Evolutionary conservation across 2,329 filamentous ascomycete species (phyloP), one percentile per base, ranked within the genome.

Genomic region (Calonectria pteridis): DNA sequence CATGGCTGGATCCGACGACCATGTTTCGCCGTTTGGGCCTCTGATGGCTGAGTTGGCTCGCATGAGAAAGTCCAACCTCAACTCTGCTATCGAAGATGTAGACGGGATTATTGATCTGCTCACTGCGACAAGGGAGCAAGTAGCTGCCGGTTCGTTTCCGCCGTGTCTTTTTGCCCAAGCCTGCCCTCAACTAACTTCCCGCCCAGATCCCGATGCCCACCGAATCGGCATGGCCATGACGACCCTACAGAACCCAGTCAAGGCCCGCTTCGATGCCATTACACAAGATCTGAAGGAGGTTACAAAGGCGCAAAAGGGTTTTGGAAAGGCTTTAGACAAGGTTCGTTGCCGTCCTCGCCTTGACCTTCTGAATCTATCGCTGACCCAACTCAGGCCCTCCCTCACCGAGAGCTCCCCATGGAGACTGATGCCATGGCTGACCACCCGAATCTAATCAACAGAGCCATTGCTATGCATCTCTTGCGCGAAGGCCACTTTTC

Each of bases 401-500:
- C 87, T 6, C 80, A 84, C 13, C 91, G 92, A 18, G 87, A 94
- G 18, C 91, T 96, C 0, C 94, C 93, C 18, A 94, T 92, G 80
- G 94, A 96, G 72, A 93, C 95, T 80, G 95, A 98, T 84, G 93
- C 93, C 40, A 92, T 98, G 84, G 92, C 91, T 1, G 90, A 93
- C 26, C 92, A 97, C 77, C 90, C 94, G 5, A 88, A 90, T 20
- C 89, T 98, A 16, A 95, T 98, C 82, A 97, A 98, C 85, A 92
- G 96, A 71, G 96, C 97, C 9, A 97, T 99, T 79, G 94, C 94
- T 13, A 98, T 98, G 95, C 97, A 99, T 82, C 90, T 99, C 28
- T 90, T 99, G 49, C 94, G 97, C 50, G 96, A 98, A 85, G 97
- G 97, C 63, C 94, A 98, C 82, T 99, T 99, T 84, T 90, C 89